Conservation (phyloP, 1,284 basidiomycete species). For the Trametes versicolor region DNA sequence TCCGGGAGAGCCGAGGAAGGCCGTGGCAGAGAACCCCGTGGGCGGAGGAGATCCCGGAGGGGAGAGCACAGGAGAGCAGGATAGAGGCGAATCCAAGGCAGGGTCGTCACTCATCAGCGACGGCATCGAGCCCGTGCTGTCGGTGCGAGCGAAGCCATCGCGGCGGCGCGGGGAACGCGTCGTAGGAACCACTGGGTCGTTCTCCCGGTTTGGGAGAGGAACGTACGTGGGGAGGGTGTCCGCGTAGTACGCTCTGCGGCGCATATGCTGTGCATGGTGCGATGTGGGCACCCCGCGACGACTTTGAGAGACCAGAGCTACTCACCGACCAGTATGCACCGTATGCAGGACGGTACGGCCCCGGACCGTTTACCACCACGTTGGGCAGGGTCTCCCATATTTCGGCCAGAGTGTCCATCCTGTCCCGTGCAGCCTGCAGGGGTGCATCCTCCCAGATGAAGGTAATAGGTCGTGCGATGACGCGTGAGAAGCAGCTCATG, state of each 20-base stretch:
- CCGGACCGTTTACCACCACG: not conserved
- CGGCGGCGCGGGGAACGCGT: constrained; percentile 1
- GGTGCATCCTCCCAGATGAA: not conserved
- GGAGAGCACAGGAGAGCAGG: constrained; percentile 5
- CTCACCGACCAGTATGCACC: not conserved
- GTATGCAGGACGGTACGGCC: not conserved
- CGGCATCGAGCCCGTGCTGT: constrained; percentile 7
- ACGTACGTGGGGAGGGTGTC: not conserved
- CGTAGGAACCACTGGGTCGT: not conserved
- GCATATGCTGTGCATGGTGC: not conserved
- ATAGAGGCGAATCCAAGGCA: constrained; percentile 15
- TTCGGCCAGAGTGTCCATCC: not conserved
- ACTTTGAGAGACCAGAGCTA: too few species aligned
- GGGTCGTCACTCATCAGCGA: constrained; percentile 19
- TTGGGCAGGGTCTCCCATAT: not conserved
- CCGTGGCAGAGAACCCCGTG: constrained; percentile 23
- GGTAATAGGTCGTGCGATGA: constrained; percentile 25
- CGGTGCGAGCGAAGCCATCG: not conserved
- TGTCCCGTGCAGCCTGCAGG: not conserved
- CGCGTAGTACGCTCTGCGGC: not conserved
- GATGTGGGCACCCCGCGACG: not conserved
- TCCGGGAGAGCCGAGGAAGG: constrained; percentile 24
- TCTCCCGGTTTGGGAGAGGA: not conserved
- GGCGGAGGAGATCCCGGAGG: constrained; percentile 25
- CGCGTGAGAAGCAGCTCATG: constrained; percentile 28